A percentile compares a stretch with the other conserved stretches of the same genome.
Conservation (phyloP, 805 yeast species). For the Yamadazyma olivae region DNA sequence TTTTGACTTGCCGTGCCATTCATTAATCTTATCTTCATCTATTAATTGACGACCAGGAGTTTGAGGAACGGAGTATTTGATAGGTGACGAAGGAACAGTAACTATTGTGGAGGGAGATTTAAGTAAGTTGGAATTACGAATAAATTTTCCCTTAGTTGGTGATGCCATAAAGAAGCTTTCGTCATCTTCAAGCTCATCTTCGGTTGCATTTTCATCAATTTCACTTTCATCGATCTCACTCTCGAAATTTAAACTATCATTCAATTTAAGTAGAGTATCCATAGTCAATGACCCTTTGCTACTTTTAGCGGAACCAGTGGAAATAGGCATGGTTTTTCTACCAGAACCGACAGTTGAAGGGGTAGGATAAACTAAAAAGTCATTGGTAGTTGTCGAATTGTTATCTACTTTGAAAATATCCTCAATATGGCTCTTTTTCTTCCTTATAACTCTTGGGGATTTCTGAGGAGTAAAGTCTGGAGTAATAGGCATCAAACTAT, state of each 20-base stretch:
- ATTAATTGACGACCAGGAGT: constrained; percentile 33
- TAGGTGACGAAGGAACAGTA: constrained; percentile 5
- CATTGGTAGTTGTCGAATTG: constrained; percentile 1
- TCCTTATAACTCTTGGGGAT: constrained; percentile 10
- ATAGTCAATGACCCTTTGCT: constrained; percentile 13
- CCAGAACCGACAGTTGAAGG: constrained; percentile 40
- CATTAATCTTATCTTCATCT: constrained; percentile 26
- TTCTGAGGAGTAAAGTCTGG: constrained; percentile 16
- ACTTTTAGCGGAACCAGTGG: constrained; percentile 6
- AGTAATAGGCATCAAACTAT: constrained; percentile 10
- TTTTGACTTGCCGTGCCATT: constrained; percentile 38
- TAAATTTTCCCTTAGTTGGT: constrained; percentile 3
- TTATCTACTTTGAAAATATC: constrained; percentile 7
- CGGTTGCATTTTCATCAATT: not conserved
- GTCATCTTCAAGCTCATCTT: constrained; percentile 15
- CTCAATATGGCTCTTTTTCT: constrained; percentile 9
- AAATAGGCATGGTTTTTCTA: constrained; percentile 17
- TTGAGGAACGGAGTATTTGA: constrained; percentile 5
- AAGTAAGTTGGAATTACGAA: constrained; percentile 4
- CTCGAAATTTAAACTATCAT: constrained; percentile 25
- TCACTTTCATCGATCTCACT: constrained; percentile 16
- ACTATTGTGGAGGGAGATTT: constrained; percentile 4
- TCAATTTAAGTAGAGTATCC: constrained; percentile 17
- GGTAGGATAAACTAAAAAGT: constrained; percentile 31
- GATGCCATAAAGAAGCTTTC: constrained; percentile 7